These are phyloP conservation scores for Suhomyces chickasaworum DNA, from an alignment of 1,139 yeast species.

Conservation along the genomic window DNA sequence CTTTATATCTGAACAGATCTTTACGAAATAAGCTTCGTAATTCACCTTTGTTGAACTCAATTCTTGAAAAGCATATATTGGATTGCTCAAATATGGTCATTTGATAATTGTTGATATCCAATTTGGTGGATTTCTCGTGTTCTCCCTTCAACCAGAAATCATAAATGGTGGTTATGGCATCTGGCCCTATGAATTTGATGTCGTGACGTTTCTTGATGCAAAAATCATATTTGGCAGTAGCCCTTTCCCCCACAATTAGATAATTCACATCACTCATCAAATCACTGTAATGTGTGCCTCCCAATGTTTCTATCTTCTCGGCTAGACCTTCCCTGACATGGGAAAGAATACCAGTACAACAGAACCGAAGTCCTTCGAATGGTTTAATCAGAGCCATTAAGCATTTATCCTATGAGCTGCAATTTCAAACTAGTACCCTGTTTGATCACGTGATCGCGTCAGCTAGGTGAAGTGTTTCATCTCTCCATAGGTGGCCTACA, in stretches of 20 bases:
- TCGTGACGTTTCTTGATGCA: conserved; percentile 63
- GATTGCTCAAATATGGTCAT: conserved; percentile 52
- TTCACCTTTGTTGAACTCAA: conserved; percentile 29
- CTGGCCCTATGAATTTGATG: conserved; percentile 54
- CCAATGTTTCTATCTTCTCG: conserved; percentile 53
- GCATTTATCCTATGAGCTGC: neutral
- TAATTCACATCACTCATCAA: conserved; percentile 68
- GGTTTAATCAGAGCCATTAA: conserved; percentile 23
- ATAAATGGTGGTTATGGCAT: conserved; percentile 48
- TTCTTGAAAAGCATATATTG: conserved; percentile 56
- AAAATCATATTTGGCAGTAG: conserved; percentile 69
- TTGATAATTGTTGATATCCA: conserved; percentile 24
- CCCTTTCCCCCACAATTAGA: conserved; percentile 65
- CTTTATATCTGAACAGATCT: conserved; percentile 16
- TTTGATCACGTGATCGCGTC: conserved; percentile 12
- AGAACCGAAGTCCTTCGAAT: conserved; percentile 38
- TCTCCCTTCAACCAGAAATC: conserved; percentile 58
- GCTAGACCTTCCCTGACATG: conserved; percentile 35
- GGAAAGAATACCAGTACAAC: conserved; percentile 44
- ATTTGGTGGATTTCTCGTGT: conserved; percentile 24
- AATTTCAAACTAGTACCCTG: neutral
- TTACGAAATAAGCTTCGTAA: conserved; percentile 15
- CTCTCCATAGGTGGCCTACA: too few species aligned
- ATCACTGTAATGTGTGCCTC: conserved; percentile 62
- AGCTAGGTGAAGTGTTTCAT: too few species aligned